A percentile compares a stretch with the other conserved stretches of the same genome.
Conservation (phyloP, 768 basidiomycete genomes). For the Xerocomellus amylosporus region DNA sequence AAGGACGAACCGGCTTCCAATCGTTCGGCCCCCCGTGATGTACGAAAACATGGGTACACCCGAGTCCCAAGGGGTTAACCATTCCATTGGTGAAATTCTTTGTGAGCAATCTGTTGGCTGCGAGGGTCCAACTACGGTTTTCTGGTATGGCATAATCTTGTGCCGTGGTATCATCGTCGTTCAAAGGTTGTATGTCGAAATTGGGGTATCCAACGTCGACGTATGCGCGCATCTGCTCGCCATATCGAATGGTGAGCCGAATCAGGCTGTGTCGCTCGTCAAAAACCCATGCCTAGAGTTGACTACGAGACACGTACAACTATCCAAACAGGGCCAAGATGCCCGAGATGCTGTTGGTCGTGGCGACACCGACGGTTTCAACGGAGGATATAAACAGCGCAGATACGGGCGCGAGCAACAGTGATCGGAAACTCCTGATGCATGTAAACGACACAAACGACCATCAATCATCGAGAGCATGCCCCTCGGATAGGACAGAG, state of each 20-base stretch:
- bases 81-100: too few species aligned
- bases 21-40: too few species aligned
- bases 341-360: conserved; percentile 48
- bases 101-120: too few species aligned
- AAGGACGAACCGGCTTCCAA: too few species aligned
- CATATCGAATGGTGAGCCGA: conserved; percentile 52
- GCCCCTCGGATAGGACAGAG: neutral
- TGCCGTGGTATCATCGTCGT: neutral
- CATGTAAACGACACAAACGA: neutral
- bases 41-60: neutral
- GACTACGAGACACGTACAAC: conserved; percentile 38
- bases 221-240: conserved; percentile 53
- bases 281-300: neutral
- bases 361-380: conserved; percentile 47
- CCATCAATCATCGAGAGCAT: neutral
- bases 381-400: conserved; percentile 40
- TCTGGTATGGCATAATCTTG: neutral
- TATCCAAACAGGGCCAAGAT: conserved; percentile 49
- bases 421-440: conserved; percentile 21
- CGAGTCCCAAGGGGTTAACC: neutral
- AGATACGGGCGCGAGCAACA: conserved; percentile 16
- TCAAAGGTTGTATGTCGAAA: neutral
- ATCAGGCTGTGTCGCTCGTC: conserved; percentile 40
- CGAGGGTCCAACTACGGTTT: neutral
- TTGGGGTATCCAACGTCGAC: conserved; percentile 53